Conservation (phyloP, 331 rosid species). For the Malus hybrid region DNA sequence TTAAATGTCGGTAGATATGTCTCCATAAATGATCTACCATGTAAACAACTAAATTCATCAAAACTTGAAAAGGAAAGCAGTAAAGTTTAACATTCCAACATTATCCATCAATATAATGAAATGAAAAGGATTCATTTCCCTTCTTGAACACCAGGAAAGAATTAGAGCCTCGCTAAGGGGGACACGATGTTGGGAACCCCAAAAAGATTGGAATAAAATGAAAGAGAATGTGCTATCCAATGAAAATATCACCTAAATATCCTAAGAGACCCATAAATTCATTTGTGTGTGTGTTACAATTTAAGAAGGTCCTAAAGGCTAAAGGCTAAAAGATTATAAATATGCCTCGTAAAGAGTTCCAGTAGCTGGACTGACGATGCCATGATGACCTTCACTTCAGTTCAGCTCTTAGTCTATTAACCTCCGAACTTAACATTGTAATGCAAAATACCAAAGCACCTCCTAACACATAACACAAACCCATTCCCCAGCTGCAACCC, state of each 20-base stretch:
- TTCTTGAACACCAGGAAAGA: background rate
- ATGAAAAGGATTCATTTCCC: background rate
- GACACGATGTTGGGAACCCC: too few species aligned
- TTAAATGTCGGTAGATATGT: constrained; percentile 54
- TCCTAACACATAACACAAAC: background rate
- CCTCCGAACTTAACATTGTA: background rate
- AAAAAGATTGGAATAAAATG: too few species aligned
- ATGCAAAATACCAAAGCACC: background rate
- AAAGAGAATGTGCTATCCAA: background rate
- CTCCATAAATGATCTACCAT: constrained; percentile 80
- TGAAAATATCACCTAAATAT: background rate
- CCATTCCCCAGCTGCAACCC: background rate
- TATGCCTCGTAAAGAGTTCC: background rate
- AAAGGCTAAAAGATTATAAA: background rate
- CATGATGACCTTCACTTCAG: background rate
- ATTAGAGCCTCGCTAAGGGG: background rate
- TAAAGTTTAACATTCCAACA: background rate
- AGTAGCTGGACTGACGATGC: background rate
- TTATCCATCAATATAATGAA: background rate
- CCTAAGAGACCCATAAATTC: background rate
- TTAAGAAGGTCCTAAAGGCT: background rate
- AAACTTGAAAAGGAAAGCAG: background rate
- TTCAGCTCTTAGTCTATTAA: background rate
- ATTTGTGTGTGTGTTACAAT: background rate
- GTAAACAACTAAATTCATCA: background rate